A percentile compares a stretch with the other conserved stretches of the same genome.
Conservation (phyloP, 2,329 filamentous ascomycete species). For the Penicillium glabrum region DNA sequence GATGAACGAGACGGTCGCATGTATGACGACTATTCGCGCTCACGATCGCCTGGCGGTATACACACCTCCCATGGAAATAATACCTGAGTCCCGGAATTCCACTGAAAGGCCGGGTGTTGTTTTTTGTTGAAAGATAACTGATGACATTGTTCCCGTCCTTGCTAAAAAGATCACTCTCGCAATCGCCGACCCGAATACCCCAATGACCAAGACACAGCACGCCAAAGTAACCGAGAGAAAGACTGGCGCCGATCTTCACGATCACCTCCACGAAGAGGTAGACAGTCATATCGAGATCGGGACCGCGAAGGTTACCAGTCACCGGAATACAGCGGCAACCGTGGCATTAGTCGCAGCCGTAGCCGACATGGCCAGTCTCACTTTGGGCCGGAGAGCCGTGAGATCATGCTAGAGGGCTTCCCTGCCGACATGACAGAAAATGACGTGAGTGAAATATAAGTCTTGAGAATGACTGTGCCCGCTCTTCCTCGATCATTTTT, state of each 20-base stretch:
- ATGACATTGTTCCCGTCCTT: conserved; percentile 24
- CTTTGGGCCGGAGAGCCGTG: conserved; percentile 46
- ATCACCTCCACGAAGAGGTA: conserved; percentile 38
- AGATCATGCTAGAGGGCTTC: conserved; percentile 53
- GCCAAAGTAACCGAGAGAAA: conserved; percentile 34
- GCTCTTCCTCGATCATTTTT: not conserved
- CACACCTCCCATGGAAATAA: conserved; percentile 45
- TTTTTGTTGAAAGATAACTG: conserved; percentile 34
- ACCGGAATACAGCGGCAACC: conserved; percentile 37
- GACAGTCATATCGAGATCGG: conserved; percentile 43
- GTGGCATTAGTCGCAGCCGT: conserved; percentile 33
- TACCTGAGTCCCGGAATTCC: not conserved
- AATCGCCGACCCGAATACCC: conserved; percentile 39
- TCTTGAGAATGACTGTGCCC: not conserved
- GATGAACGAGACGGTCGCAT: conserved; percentile 46
- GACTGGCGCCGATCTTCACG: conserved; percentile 33
- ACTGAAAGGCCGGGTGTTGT: conserved; percentile 1
- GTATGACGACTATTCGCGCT: conserved; percentile 48
- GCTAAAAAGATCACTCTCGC: conserved; percentile 37
- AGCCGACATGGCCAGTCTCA: conserved; percentile 36
- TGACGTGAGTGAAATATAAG: conserved; percentile 44
- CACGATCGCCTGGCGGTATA: conserved; percentile 46
- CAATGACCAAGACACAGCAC: conserved; percentile 31
- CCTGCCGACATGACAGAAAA: conserved; percentile 52
- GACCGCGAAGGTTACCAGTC: conserved; percentile 50